Base-by-base conservation (phyloP, 2,329 filamentous ascomycete genomes). In the Setomelanomma holmii region DNA sequence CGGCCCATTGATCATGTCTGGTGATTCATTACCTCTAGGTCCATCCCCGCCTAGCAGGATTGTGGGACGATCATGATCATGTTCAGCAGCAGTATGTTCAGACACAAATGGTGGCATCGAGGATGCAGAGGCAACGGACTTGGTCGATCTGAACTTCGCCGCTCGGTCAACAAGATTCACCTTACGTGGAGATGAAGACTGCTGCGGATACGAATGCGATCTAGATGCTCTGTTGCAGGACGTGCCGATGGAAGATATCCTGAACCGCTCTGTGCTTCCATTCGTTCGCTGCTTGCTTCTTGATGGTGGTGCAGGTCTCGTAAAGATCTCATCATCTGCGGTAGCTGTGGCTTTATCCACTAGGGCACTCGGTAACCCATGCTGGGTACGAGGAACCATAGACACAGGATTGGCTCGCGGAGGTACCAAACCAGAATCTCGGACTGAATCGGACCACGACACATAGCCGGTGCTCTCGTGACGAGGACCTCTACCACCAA, bases 391-490 rank as follows among this genome's bases (percentile, higher is more conserved):
- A 34, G 55, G 44, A 39, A 53, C 40, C 40, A 45, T 27, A 39
- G 53, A 14, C 19, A 54, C 40, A 34, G 41, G 20, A 22, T 45
- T 48, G 41, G 53, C 36, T 5, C 33, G 51, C 40, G 49, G 43
- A 38, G 58, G 57, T 7, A 52, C 55, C 36, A 45, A 40, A 43
- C 61, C 67, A 22, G 63, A 53, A 42, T 50, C 42, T 40, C 57
- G 64, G 40, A 65, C 55, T 33, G 78, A 79, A 34, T 76, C 75
- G 5, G 77, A 78, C 76, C 77, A 79, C 1, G 76, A 75, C 48
- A 75, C 69, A 60, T 68, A 72, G 51, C 71, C 73, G 17, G 61
- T 70, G 48, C 62, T 69, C n/a, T 63, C 60, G 38, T 64, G 69
- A 11, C 59, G 55, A 21, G 56, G 61, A 7, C 67, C 69, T 63